Evolutionary conservation across 75 land plant genomes (phyloP).

Genomic region (Pseudotsuga menziesii): DNA sequence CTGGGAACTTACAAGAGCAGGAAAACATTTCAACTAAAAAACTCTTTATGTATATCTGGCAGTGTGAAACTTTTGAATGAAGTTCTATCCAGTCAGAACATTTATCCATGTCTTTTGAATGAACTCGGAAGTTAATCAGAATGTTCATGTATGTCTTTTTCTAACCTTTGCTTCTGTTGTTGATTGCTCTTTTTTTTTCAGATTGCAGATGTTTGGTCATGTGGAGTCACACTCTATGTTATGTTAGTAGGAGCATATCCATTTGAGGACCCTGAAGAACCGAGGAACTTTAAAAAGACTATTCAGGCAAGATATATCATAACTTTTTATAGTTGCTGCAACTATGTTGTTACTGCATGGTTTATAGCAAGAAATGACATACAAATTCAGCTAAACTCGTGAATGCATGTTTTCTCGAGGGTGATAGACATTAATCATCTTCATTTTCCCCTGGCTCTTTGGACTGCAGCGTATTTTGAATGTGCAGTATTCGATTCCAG

Average conservation of each 20-base stretch:
- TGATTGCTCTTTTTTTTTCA: neutral
- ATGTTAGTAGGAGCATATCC: conserved; percentile 52
- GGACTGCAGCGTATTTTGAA: conserved; percentile 74
- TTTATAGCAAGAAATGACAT: neutral
- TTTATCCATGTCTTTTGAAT: too few relatives aligned
- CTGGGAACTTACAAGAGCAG: too few relatives aligned
- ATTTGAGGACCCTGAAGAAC: conserved; percentile 43
- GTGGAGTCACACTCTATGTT: conserved; percentile 46
- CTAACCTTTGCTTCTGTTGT: too few relatives aligned
- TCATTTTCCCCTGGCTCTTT: too few relatives aligned
- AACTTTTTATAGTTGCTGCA: neutral
- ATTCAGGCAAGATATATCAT: conserved; percentile 23
- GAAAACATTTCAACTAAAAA: too few relatives aligned
- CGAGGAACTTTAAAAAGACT: conserved; percentile 36
- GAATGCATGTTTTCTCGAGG: neutral
- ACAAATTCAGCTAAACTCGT: too few relatives aligned
- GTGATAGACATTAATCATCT: neutral
- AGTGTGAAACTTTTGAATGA: too few relatives aligned
- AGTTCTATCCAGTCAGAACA: too few relatives aligned
- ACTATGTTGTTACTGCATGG: neutral
- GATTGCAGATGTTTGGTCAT: conserved; percentile 55
- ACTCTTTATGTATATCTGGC: too few relatives aligned
- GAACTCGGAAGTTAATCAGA: too few relatives aligned
- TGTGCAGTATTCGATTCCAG: conserved; percentile 95
- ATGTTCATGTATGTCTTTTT: too few relatives aligned